Evolutionary conservation across 108 stramenopile species (phyloP).

Genomic region (Parietichytrium sp.): DNA sequence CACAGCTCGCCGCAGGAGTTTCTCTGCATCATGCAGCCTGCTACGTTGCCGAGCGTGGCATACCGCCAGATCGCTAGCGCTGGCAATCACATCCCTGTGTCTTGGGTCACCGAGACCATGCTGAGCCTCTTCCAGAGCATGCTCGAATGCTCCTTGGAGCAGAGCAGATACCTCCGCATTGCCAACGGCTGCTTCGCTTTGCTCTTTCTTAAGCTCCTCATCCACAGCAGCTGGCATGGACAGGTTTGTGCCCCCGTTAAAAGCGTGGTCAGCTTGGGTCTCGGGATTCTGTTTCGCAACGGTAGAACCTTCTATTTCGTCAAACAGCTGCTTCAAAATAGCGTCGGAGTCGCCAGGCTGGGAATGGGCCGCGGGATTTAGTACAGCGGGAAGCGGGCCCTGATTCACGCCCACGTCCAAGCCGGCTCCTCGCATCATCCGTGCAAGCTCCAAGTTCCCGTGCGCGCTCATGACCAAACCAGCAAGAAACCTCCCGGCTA

Average conservation of each 20-base stretch:
- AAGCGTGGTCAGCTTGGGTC: no score
- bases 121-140: not conserved
- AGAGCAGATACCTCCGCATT: not conserved
- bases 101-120: conserved; percentile 27
- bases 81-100: not conserved
- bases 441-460: conserved; percentile 15
- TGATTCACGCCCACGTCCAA: no score
- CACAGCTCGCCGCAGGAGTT: not conserved
- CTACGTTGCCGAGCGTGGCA: not conserved
- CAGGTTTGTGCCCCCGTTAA: no score
- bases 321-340: no score
- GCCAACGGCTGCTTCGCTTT: not conserved
- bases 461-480: conserved; percentile 19
- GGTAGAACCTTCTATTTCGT: no score
- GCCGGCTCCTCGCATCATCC: no score
- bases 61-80: not conserved
- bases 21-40: not conserved
- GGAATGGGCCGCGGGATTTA: no score
- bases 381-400: no score
- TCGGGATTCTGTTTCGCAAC: no score
- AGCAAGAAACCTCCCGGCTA: not conserved
- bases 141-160: conserved; percentile 26
- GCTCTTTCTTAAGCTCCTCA: no score
- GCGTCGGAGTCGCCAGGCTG: no score
- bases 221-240: no score